These are phyloP conservation scores for Udeniomyces megalosporus DNA, from an alignment of 768 basidiomycete species.

Conservation along the genomic window DNA sequence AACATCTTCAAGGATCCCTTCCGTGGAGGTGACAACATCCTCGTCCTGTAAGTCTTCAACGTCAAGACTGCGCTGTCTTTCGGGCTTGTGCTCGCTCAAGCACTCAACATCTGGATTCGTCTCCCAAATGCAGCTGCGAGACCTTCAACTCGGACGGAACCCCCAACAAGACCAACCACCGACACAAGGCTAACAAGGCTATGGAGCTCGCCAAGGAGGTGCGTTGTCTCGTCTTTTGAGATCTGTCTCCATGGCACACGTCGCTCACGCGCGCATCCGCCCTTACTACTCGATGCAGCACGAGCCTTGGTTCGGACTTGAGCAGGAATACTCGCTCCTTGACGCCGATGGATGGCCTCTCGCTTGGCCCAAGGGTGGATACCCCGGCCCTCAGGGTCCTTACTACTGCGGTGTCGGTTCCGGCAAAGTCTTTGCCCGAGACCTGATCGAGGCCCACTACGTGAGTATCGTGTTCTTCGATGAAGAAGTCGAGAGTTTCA, in stretches of 20 bases:
- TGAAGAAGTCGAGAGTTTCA: too few relatives aligned
- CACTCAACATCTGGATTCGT: too few relatives aligned
- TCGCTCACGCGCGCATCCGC: not conserved
- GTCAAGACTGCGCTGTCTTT: too few relatives aligned
- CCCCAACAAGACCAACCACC: slow-evolving; percentile 89
- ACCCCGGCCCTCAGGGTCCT: slow-evolving; percentile 97
- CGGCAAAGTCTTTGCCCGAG: slow-evolving; percentile 95
- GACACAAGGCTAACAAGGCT: slow-evolving; percentile 79
- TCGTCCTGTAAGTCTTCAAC: slow-evolving; percentile 39
- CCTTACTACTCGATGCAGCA: slow-evolving; percentile 27
- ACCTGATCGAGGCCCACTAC: slow-evolving; percentile 98
- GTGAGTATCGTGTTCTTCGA: slow-evolving; percentile 13
- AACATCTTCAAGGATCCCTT: slow-evolving; percentile 98
- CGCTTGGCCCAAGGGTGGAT: slow-evolving; percentile 98
- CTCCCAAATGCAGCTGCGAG: slow-evolving; percentile 39
- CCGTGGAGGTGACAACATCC: slow-evolving; percentile 94
- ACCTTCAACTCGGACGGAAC: slow-evolving; percentile 98
- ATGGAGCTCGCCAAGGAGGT: slow-evolving; percentile 73
- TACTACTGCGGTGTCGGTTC: slow-evolving; percentile 99
- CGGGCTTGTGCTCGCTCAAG: too few relatives aligned
- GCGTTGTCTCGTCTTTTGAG: not conserved
- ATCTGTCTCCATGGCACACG: not conserved
- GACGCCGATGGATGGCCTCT: slow-evolving; percentile 75
- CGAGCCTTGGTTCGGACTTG: slow-evolving; percentile 91
- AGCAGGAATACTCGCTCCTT: slow-evolving; percentile 98